Evolutionary conservation across 768 basidiomycete species (phyloP), one percentile per base, ranked within the genome.

Genomic region (Dictyophora rubrovolvata): DNA sequence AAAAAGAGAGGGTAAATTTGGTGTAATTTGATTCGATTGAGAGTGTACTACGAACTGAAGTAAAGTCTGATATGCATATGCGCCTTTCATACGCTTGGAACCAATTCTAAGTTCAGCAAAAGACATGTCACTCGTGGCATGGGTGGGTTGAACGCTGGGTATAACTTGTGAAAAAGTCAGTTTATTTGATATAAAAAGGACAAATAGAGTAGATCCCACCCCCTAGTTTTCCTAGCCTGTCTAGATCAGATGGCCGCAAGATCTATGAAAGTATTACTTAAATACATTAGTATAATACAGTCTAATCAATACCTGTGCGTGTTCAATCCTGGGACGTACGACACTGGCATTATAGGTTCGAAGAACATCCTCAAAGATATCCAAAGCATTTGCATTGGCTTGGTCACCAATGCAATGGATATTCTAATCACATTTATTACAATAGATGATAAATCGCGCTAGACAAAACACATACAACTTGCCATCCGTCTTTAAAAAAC

Each of bases 71-170:
- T 93, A 97, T 0, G 93, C 92, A 65, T 97, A 97, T 1, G 94
- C 90, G 16, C 90, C 87, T 68, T 80, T 84, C 57, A 95, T 86
- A 18, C 95, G 77, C 46, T 87, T 80, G 0, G 84, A 73, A 0
- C 95, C 93, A 62, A 97, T 67, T 61, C 93, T 82, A 5, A 70
- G 74, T 69, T 95, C 91, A 0, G 93, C 93, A 65, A 94, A 97
- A 73, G 81, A 81, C 93, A 96, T 96, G 61, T 93, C 91, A 53
- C 86, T 93, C 36, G 85, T 89, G 60, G 86, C 91, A 67, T 96
- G 93, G 1, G 90, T 93, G 0, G 93, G 93, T 65, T 96, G 93
- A 2, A 95, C 91, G 63, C 92, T 93, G 4, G 87, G 79, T 65
- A 95, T 87, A 21, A 97, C 89, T 93, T 48, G 17, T 54, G 8